Evolutionary conservation across 306 rosid genomes (phyloP), one percentile per base, ranked within the genome.

Genomic region (Begonia peltatifolia): DNA sequence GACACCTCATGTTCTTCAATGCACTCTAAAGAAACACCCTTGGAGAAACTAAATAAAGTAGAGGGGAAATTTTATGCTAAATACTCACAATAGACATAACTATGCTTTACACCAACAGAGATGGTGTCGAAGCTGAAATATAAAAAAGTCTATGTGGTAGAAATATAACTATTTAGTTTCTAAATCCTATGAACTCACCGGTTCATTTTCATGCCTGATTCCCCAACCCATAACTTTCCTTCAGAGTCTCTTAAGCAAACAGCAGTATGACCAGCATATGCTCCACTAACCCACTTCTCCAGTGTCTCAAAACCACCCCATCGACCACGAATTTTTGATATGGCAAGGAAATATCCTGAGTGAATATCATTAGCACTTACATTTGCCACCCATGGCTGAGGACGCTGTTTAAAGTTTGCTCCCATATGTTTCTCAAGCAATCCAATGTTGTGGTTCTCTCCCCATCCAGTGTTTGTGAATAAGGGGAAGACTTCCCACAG

Each of bases 241-340:
- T 80, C 71, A 15, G 90, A 69, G 68, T 89, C 97, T 68, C 66
- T 89, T 46, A 89, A 71, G 66, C 80, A 89, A 72, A 85, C 87
- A 41, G 95, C 97, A 58, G 80, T 53, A 54, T 89, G 97, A 49
- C 97, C 97, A 46, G 87, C 95, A 55, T 78, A 89, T 50, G 97
- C 62, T 46, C 94, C 97, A 69, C 79, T 84, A 48, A 89, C 97
- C 95, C 97, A 89, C 71, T 85, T 89, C 78, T 85, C 97, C 14
- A 89, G 67, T 60, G 83, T 76, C 76, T 89, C 94, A 47, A 89
- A 89, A 59, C 85, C 97, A 62, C 97, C 97, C 86, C 90, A 82
- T 7, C 84, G 74, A 23, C 97, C 95, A 35, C 97, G 94, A 38
- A 89, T 80, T 74, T 82, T 89, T 4, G 97, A 84, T 66, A 89